Evolutionary conservation across 805 yeast genomes (phyloP).

Genomic region (Grigorovia jiainica): DNA sequence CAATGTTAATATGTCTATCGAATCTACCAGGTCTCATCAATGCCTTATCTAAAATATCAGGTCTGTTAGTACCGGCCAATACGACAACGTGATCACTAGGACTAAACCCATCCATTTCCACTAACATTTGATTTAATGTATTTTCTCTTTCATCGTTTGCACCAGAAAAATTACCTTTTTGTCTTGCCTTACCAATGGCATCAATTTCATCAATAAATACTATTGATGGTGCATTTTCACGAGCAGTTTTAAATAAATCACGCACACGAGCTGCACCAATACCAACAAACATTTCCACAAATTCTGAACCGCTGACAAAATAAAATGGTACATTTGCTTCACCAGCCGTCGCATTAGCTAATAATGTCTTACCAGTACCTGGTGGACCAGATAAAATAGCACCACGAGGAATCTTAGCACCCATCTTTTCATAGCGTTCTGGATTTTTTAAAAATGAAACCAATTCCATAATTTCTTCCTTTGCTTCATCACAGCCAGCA

Average conservation of each 20-base stretch:
- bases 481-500: constrained; percentile 96
- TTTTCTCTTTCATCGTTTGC: constrained; percentile 96
- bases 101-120: constrained; percentile 97
- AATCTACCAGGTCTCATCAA: constrained; percentile 95
- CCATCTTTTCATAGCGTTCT: constrained; percentile 77
- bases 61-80: constrained; percentile 93
- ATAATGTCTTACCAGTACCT: constrained; percentile 95
- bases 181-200: constrained; percentile 94
- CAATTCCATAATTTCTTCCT: constrained; percentile 96
- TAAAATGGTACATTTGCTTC: constrained; percentile 97
- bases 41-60: constrained; percentile 89
- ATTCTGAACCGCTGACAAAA: constrained; percentile 94
- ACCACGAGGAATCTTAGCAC: constrained; percentile 97
- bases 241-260: constrained; percentile 84
- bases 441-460: constrained; percentile 90
- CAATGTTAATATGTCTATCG: constrained; percentile 86
- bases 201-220: constrained; percentile 98
- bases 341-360: constrained; percentile 98
- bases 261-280: constrained; percentile 98
- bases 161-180: constrained; percentile 61
- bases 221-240: constrained; percentile 90
- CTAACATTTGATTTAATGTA: constrained; percentile 88
- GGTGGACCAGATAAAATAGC: constrained; percentile 97
- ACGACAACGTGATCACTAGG: constrained; percentile 90
- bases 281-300: constrained; percentile 98